phyloP scores from a whole-genome alignment of 805 yeast genomes.

The Kluyveromyces nonfermentans region DNA sequence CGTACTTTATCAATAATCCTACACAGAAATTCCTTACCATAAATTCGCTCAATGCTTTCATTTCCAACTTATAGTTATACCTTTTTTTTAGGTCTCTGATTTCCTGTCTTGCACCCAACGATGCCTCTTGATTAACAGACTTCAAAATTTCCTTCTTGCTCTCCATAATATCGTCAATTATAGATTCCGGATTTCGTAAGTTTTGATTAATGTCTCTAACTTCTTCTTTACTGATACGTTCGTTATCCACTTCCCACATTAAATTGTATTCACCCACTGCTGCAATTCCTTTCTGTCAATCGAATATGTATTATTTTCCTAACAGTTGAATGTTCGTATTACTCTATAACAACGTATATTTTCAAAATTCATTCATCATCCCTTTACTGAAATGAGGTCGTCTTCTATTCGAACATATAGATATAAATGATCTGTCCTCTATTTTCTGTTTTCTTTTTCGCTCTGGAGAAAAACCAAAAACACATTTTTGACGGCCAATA shows the following conservation, averaged over 20 bases:
- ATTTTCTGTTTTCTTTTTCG: not conserved
- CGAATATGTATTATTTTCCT: not conserved
- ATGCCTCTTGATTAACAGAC: not conserved
- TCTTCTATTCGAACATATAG: too few species aligned
- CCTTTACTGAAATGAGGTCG: too few species aligned
- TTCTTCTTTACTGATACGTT: not conserved
- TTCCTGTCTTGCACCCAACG: not conserved
- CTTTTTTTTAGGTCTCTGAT: not conserved
- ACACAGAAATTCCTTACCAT: slow-evolving; percentile 12
- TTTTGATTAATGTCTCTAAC: not conserved
- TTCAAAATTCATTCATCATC: too few species aligned
- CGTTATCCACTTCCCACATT: not conserved
- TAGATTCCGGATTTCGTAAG: not conserved
- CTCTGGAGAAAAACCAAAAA: not conserved
- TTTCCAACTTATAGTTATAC: slow-evolving; percentile 1
- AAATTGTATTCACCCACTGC: too few species aligned
- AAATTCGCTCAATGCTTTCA: slow-evolving; percentile 9
- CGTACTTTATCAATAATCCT: slow-evolving; percentile 9
- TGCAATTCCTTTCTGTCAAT: too few species aligned
- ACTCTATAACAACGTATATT: too few species aligned
- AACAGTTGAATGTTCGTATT: too few species aligned
- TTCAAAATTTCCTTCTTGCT: not conserved
- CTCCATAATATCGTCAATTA: not conserved
- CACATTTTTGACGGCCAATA: not conserved
- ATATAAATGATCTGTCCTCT: not conserved